phyloP scores from a whole-genome alignment of 2,329 filamentous ascomycete species.

The Alternaria sp. region DNA sequence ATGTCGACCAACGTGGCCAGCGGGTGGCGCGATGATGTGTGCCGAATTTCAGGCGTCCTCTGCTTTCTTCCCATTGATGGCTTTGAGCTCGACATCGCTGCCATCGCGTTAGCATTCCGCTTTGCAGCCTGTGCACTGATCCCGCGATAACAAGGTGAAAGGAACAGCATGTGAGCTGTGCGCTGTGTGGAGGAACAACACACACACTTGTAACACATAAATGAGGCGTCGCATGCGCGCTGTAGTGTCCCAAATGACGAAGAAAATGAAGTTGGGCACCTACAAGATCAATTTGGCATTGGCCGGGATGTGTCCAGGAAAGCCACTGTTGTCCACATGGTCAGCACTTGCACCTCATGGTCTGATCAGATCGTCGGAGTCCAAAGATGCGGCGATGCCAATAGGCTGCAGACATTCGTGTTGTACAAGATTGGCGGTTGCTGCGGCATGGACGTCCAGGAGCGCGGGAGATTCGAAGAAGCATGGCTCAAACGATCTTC shows the following conservation, averaged over 20 bases:
- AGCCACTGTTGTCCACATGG: conserved; percentile 63
- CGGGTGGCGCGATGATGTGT: conserved; percentile 3
- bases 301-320: conserved; percentile 77
- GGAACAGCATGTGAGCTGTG: conserved; percentile 11
- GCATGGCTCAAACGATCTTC: background rate
- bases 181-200: conserved; percentile 6
- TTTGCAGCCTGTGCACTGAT: background rate
- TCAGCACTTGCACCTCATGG: conserved; percentile 25
- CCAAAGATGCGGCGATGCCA: background rate
- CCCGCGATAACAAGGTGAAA: background rate
- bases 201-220: background rate
- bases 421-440: conserved; percentile 2
- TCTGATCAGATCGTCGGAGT: conserved; percentile 16
- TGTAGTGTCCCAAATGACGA: conserved; percentile 3
- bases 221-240: background rate
- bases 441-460: background rate
- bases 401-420: conserved; percentile 1
- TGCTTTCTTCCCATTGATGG: conserved; percentile 61
- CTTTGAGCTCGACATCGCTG: conserved; percentile 74
- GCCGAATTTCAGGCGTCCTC: conserved; percentile 24
- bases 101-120: conserved; percentile 15
- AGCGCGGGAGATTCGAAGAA: background rate
- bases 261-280: conserved; percentile 50
- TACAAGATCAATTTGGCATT: conserved; percentile 83
- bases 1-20: conserved; percentile 9